Evolutionary conservation across 2,329 filamentous ascomycete species (phyloP).

Genomic region (Exophiala sideris): DNA sequence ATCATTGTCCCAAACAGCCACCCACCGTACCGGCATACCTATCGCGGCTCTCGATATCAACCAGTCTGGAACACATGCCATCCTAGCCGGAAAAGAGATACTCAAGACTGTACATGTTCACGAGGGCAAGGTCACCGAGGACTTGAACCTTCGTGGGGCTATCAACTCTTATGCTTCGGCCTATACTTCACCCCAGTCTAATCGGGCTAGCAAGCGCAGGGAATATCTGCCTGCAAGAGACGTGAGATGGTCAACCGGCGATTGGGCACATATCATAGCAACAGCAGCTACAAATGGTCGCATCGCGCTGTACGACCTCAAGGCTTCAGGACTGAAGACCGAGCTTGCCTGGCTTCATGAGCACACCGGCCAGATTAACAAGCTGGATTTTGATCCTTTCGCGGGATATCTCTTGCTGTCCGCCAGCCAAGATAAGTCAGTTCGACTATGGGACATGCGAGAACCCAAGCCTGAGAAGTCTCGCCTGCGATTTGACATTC

Average conservation of each 20-base stretch:
- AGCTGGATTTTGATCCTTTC: slow-evolving; percentile 63
- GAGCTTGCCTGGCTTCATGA: slow-evolving; percentile 62
- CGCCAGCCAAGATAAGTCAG: slow-evolving; percentile 62
- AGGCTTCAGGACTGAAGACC: slow-evolving; percentile 45
- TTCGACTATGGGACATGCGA: slow-evolving; percentile 63
- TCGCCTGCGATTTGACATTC: slow-evolving; percentile 50
- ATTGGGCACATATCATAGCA: slow-evolving; percentile 58
- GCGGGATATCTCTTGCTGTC: slow-evolving; percentile 59
- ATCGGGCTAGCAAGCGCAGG: slow-evolving; percentile 47
- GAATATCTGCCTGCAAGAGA: slow-evolving; percentile 62
- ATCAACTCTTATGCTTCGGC: slow-evolving; percentile 57
- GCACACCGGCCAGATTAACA: slow-evolving; percentile 64
- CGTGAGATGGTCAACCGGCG: slow-evolving; percentile 65
- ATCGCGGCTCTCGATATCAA: slow-evolving; percentile 64
- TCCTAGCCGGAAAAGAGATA: slow-evolving; percentile 64
- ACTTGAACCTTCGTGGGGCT: slow-evolving; percentile 60
- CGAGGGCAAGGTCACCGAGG: slow-evolving; percentile 56
- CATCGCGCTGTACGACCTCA: slow-evolving; percentile 62
- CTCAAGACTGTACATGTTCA: slow-evolving; percentile 62
- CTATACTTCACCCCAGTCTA: slow-evolving; percentile 43
- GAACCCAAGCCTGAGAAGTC: slow-evolving; percentile 44
- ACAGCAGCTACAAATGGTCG: slow-evolving; percentile 64
- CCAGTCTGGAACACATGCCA: slow-evolving; percentile 59
- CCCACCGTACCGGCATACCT: slow-evolving; percentile 62
- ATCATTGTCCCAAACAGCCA: slow-evolving; percentile 47